Percentiles rank a stretch among this genome's conserved stretches.
These are phyloP conservation scores for Myxozyma udenii DNA, from an alignment of 805 yeast genomes.

Conservation along the genomic window DNA sequence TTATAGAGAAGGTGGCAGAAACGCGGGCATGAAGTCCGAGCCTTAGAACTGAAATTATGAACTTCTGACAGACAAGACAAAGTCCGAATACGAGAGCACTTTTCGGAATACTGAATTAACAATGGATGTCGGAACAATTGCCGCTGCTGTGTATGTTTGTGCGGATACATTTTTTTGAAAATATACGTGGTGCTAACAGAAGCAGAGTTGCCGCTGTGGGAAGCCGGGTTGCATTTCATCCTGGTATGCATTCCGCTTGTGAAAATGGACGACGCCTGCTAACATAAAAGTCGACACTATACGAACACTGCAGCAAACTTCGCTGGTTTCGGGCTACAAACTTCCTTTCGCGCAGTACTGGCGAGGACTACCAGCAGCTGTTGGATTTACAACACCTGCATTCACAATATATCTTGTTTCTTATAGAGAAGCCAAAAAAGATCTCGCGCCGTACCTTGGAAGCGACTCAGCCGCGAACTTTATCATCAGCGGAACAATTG, in stretches of 20 bases:
- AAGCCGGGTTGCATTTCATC: slow-evolving; percentile 43
- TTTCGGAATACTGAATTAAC: too few relatives aligned
- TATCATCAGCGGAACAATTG: slow-evolving; percentile 41
- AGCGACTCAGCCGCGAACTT: slow-evolving; percentile 38
- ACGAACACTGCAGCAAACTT: slow-evolving; percentile 44
- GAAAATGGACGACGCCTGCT: neutral
- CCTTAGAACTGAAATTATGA: too few relatives aligned
- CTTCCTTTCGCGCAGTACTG: slow-evolving; percentile 42
- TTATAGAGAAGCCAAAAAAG: slow-evolving; percentile 41
- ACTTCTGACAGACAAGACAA: too few relatives aligned
- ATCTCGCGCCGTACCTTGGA: slow-evolving; percentile 41
- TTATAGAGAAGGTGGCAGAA: too few relatives aligned
- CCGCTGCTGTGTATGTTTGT: slow-evolving; percentile 40
- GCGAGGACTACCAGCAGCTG: slow-evolving; percentile 43
- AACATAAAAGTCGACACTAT: slow-evolving; percentile 40
- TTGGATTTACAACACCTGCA: slow-evolving; percentile 44
- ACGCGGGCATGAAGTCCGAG: too few relatives aligned
- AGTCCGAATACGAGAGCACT: too few relatives aligned
- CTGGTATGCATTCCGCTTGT: slow-evolving; percentile 31
- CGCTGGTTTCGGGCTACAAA: slow-evolving; percentile 38
- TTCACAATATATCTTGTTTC: slow-evolving; percentile 43
- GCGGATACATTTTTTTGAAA: neutral
- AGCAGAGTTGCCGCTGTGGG: slow-evolving; percentile 39
- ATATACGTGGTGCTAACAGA: neutral
- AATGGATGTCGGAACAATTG: slow-evolving; percentile 42